Conservation (phyloP, 2,329 filamentous ascomycete species). For the Monosporascus sp. region DNA sequence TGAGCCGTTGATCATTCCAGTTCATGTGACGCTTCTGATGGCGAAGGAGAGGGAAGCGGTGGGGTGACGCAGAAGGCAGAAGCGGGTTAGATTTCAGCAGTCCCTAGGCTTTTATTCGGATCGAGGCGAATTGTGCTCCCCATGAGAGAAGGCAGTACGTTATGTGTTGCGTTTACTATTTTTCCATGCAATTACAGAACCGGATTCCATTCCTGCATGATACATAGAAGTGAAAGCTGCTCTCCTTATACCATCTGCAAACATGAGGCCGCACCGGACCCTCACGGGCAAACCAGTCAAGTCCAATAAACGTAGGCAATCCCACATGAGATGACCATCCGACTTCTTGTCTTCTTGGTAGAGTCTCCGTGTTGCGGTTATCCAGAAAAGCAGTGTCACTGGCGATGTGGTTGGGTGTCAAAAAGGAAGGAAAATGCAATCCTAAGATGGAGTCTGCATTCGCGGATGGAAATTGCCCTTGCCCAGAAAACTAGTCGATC, state of each 20-base stretch:
- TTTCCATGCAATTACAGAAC: constrained; percentile 79
- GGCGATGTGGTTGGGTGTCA: constrained; percentile 68
- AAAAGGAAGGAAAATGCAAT: constrained; percentile 19
- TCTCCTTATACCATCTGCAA: constrained; percentile 93
- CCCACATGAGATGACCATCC: constrained; percentile 49
- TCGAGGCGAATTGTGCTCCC: constrained; percentile 60
- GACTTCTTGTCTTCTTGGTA: constrained; percentile 88
- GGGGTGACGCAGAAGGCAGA: not conserved
- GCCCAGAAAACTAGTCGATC: constrained; percentile 1
- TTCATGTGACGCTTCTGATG: not conserved
- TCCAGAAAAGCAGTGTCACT: constrained; percentile 89
- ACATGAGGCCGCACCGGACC: constrained; percentile 77
- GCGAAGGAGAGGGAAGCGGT: not conserved
- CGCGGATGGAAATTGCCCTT: not conserved
- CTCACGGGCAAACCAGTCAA: constrained; percentile 69
- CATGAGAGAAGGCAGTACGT: constrained; percentile 52
- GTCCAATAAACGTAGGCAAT: constrained; percentile 36
- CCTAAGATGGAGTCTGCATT: not conserved
- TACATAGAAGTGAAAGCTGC: constrained; percentile 46
- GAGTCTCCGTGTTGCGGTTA: constrained; percentile 84
- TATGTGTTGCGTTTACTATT: constrained; percentile 97
- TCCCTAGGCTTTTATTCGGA: constrained; percentile 14
- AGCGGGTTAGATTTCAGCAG: constrained; percentile 22
- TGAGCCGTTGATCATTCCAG: not conserved
- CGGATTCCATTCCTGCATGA: constrained; percentile 27